Percentiles rank a stretch among this genome's conserved stretches.
Evolutionary conservation across 2,329 filamentous ascomycete species (phyloP).

Genomic region (Eutypella sp.): DNA sequence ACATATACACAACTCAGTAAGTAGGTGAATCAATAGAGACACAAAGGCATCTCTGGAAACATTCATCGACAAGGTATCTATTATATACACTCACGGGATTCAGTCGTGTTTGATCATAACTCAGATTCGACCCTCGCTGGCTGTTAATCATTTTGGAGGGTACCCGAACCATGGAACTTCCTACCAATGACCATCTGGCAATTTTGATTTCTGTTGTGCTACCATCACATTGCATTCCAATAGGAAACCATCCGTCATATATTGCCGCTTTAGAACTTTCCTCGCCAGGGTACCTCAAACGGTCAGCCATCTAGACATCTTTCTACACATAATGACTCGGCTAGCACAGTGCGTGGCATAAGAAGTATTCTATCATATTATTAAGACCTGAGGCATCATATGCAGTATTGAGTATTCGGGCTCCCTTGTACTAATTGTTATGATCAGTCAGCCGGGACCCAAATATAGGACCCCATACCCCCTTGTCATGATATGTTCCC

Average conservation of each 20-base stretch:
- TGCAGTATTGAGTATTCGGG: background rate
- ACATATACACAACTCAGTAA: too few species aligned
- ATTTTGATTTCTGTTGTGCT: background rate
- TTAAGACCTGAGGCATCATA: too few species aligned
- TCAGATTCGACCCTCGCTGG: background rate
- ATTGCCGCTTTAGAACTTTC: background rate
- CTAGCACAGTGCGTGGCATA: background rate
- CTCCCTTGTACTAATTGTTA: background rate
- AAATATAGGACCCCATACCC: background rate
- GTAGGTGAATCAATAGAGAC: background rate
- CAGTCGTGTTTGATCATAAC: background rate
- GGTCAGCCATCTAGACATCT: too few species aligned
- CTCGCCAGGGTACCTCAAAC: too few species aligned
- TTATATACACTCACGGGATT: too few species aligned
- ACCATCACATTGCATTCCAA: background rate
- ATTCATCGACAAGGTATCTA: background rate
- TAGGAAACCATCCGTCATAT: background rate
- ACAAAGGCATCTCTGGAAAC: background rate
- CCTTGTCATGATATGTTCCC: background rate
- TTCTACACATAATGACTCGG: too few species aligned
- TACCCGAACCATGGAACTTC: background rate
- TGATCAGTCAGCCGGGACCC: too few species aligned
- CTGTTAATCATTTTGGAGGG: too few species aligned
- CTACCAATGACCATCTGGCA: background rate
- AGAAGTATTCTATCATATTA: too few species aligned